Conservation (phyloP, 2,329 filamentous ascomycete genomes). For the Phaeosphaeria sp. region DNA sequence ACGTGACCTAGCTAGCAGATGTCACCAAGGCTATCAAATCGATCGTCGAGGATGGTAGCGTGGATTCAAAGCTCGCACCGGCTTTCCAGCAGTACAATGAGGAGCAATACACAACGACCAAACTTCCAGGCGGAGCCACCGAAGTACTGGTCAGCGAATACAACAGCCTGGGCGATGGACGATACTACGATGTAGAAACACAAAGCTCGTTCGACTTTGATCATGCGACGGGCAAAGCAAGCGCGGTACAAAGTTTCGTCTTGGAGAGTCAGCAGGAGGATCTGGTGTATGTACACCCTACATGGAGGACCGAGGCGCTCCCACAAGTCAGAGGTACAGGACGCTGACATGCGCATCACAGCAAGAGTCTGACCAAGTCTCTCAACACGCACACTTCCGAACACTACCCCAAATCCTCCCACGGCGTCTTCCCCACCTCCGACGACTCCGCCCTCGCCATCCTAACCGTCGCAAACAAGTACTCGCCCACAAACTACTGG, state of each 20-base stretch:
- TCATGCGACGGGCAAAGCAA: conserved; percentile 85
- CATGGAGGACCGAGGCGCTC: neutral
- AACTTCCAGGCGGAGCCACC: conserved; percentile 85
- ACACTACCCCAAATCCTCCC: conserved; percentile 83
- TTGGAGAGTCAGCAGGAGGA: conserved; percentile 79
- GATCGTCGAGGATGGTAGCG: conserved; percentile 72
- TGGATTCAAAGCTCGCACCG: conserved; percentile 76
- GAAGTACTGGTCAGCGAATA: conserved; percentile 82
- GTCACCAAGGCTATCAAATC: conserved; percentile 92
- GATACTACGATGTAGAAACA: conserved; percentile 91
- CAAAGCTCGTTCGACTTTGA: conserved; percentile 89
- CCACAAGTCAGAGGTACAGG: neutral
- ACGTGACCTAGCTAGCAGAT: conserved; percentile 73
- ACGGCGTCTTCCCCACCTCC: conserved; percentile 82
- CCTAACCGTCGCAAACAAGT: conserved; percentile 91
- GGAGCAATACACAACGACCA: conserved; percentile 86
- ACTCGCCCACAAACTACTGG: conserved; percentile 98
- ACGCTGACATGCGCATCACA: conserved; percentile 48
- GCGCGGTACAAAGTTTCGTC: conserved; percentile 77
- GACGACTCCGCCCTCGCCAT: conserved; percentile 79
- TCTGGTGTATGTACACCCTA: conserved; percentile 70
- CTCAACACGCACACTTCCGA: conserved; percentile 79
- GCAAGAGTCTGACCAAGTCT: conserved; percentile 83
- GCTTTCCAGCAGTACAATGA: conserved; percentile 97
- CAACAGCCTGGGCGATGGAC: conserved; percentile 78